Conservation (phyloP, 768 basidiomycete genomes). For the Xerocomellus chrysenteron region DNA sequence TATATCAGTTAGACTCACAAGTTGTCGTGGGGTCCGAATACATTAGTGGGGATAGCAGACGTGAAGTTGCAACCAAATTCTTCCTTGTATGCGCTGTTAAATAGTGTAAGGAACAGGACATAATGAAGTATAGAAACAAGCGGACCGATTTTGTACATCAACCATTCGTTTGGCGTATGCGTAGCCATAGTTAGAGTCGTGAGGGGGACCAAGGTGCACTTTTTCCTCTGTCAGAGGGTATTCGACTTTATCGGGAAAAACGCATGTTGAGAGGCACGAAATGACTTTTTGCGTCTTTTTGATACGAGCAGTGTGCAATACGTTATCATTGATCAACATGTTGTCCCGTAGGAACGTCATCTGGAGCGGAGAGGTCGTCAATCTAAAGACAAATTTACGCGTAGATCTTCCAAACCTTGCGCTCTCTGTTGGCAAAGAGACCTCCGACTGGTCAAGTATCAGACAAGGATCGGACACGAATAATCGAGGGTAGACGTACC, state of each 20-base stretch:
- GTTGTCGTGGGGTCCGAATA: constrained; percentile 96
- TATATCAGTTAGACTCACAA: constrained; percentile 50
- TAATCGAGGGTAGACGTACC: constrained; percentile 46
- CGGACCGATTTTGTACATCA: constrained; percentile 92
- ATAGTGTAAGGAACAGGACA: not conserved
- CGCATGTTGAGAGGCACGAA: constrained; percentile 95
- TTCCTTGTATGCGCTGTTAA: constrained; percentile 85
- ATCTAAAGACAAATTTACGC: not conserved
- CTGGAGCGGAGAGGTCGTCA: constrained; percentile 36
- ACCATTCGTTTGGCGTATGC: constrained; percentile 95
- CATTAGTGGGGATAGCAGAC: constrained; percentile 94
- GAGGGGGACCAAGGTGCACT: constrained; percentile 90
- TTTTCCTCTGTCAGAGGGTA: constrained; percentile 93
- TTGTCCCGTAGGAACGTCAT: constrained; percentile 94
- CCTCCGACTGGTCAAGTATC: constrained; percentile 68
- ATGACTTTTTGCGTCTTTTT: constrained; percentile 74
- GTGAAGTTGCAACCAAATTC: constrained; percentile 95
- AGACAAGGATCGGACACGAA: constrained; percentile 5
- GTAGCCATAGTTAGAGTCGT: constrained; percentile 95
- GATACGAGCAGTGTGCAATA: constrained; percentile 73
- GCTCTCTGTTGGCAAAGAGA: constrained; percentile 93
- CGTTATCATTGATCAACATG: constrained; percentile 92
- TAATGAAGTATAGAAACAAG: not conserved
- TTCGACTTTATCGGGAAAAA: constrained; percentile 93
- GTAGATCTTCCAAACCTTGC: constrained; percentile 56